Evolutionary conservation across 2,329 filamentous ascomycete genomes (phyloP).

Genomic region (Ceratocystis lukuohia): DNA sequence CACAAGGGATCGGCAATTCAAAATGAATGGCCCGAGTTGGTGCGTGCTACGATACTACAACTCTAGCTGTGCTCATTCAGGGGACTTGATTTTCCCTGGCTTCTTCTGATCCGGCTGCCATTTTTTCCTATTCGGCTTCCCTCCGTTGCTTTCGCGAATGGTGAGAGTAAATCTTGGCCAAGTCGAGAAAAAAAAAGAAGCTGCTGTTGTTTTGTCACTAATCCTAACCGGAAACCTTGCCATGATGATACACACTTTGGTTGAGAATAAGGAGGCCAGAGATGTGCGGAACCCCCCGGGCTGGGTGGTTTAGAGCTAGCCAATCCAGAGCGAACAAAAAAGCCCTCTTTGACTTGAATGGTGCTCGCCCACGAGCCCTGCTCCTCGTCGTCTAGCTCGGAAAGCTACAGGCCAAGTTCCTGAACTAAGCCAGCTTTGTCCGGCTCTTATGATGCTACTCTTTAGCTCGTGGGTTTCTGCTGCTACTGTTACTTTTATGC

Average conservation of each 20-base stretch:
- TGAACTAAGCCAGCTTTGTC: slow-evolving; percentile 2
- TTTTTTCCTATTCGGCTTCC: neutral
- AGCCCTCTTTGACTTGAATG: too few species aligned
- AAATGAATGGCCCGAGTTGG: neutral
- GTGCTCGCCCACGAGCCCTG: too few species aligned
- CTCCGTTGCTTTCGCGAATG: neutral
- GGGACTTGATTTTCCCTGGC: neutral
- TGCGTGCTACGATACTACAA: neutral
- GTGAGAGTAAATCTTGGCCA: too few species aligned
- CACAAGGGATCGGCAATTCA: slow-evolving; percentile 1
- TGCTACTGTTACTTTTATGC: neutral
- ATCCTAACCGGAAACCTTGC: too few species aligned
- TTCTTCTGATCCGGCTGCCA: neutral
- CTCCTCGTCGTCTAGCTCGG: neutral
- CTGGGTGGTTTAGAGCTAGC: too few species aligned
- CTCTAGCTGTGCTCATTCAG: neutral
- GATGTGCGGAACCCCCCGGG: too few species aligned
- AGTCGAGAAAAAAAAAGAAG: too few species aligned
- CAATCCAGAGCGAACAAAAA: too few species aligned
- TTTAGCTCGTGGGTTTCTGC: neutral
- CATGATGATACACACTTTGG: too few species aligned
- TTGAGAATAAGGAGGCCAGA: too few species aligned
- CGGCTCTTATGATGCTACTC: neutral
- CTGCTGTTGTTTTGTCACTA: too few species aligned
- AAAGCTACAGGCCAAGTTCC: neutral